phyloP scores from a whole-genome alignment of 2,329 filamentous ascomycete genomes.

The Penicillium polonicum region DNA sequence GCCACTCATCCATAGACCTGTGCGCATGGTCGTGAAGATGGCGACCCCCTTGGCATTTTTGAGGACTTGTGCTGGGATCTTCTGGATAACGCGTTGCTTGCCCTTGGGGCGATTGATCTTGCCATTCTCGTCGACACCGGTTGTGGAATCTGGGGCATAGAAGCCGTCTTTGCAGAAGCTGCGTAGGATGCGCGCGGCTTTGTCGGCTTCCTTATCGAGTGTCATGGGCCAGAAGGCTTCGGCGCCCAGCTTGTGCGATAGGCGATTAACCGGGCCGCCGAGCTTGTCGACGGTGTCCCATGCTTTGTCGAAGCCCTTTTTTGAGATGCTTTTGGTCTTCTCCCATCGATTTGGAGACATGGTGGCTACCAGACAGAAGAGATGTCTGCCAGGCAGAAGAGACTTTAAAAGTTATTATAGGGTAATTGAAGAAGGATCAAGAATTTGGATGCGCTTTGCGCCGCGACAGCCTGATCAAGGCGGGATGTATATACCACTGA shows the following conservation, averaged over 20 bases:
- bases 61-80: constrained; percentile 83
- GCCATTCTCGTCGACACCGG: constrained; percentile 43
- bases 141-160: constrained; percentile 57
- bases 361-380: constrained; percentile 1
- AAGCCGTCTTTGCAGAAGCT: constrained; percentile 85
- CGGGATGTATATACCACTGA: constrained; percentile 15
- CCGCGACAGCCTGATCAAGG: not conserved
- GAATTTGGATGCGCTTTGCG: not conserved
- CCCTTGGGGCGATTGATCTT: constrained; percentile 55
- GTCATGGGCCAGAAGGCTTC: constrained; percentile 85
- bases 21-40: constrained; percentile 94
- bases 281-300: constrained; percentile 67
- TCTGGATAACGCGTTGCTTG: constrained; percentile 68
- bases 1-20: constrained; percentile 85
- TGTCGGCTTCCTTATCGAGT: constrained; percentile 85
- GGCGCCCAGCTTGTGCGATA: constrained; percentile 77
- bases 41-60: constrained; percentile 85
- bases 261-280: constrained; percentile 72
- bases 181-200: constrained; percentile 82
- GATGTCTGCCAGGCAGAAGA: not conserved
- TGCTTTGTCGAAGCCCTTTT: constrained; percentile 72
- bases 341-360: constrained; percentile 56
- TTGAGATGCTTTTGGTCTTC: constrained; percentile 52
- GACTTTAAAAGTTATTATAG: not conserved
- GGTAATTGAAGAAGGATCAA: not conserved